phyloP scores from a whole-genome alignment of 805 yeast species.

The Cyberlindnera amylophila region DNA sequence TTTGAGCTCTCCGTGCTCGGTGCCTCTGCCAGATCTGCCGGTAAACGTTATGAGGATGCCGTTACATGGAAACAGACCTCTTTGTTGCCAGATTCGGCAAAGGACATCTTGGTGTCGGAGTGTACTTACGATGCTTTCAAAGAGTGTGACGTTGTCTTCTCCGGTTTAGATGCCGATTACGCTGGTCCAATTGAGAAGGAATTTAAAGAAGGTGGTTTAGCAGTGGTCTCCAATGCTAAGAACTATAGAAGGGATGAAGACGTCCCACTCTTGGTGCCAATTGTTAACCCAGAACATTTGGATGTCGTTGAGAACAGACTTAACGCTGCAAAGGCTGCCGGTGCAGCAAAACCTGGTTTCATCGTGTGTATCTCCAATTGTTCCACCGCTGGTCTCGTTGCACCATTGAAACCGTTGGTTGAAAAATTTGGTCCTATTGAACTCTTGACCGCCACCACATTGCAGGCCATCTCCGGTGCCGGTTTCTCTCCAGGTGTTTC shows the following conservation, averaged over 20 bases:
- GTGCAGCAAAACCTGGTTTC: slow-evolving; percentile 67
- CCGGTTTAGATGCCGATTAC: slow-evolving; percentile 88
- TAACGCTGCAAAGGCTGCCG: slow-evolving; percentile 48
- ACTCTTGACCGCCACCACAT: slow-evolving; percentile 79
- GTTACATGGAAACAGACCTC: slow-evolving; percentile 93
- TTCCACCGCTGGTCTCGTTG: slow-evolving; percentile 96
- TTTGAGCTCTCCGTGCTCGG: slow-evolving; percentile 83
- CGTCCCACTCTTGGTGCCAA: slow-evolving; percentile 94
- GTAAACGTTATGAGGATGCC: slow-evolving; percentile 80
- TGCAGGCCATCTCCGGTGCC: slow-evolving; percentile 98
- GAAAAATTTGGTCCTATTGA: slow-evolving; percentile 90
- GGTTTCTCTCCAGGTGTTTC: slow-evolving; percentile 98
- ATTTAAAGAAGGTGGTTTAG: slow-evolving; percentile 76
- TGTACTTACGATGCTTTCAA: slow-evolving; percentile 75
- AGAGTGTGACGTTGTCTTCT: slow-evolving; percentile 90
- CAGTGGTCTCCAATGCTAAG: slow-evolving; percentile 91
- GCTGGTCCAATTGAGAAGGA: slow-evolving; percentile 92
- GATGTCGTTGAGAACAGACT: slow-evolving; percentile 62
- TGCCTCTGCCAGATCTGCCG: slow-evolving; percentile 92
- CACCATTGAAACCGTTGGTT: slow-evolving; percentile 91
- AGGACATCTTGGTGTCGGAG: slow-evolving; percentile 63
- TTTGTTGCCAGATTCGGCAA: slow-evolving; percentile 66
- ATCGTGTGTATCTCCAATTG: slow-evolving; percentile 96
- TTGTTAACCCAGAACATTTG: slow-evolving; percentile 89
- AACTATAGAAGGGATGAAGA: slow-evolving; percentile 84